These are phyloP conservation scores for Lodderomyces pseudojiufengensis DNA, from an alignment of 1,139 yeast genomes.

Conservation along the genomic window DNA sequence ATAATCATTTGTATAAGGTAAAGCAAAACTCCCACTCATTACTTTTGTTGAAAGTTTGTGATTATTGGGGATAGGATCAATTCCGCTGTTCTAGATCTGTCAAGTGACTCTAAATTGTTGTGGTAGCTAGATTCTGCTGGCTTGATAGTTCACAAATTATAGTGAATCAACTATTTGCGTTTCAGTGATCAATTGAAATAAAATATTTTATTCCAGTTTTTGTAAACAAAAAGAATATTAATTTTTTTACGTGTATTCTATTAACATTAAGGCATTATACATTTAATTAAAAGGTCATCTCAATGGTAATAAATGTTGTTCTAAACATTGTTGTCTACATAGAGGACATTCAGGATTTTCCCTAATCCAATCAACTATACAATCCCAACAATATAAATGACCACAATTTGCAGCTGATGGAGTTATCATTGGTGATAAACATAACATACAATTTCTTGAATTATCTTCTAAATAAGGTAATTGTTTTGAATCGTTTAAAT, in stretches of 20 bases:
- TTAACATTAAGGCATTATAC: not conserved
- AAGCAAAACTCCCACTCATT: conserved; percentile 9
- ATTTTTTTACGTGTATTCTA: too few species aligned
- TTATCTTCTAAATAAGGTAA: conserved; percentile 69
- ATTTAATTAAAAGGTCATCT: conserved; percentile 26
- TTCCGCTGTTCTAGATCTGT: too few species aligned
- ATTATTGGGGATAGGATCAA: too few species aligned
- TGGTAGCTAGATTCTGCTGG: too few species aligned
- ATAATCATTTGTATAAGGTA: conserved; percentile 15
- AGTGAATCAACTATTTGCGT: too few species aligned
- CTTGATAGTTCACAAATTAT: too few species aligned
- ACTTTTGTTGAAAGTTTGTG: conserved; percentile 1
- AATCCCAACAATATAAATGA: conserved; percentile 89
- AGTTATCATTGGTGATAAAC: conserved; percentile 72
- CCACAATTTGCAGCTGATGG: conserved; percentile 92
- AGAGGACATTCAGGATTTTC: conserved; percentile 90
- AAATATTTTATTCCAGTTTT: too few species aligned
- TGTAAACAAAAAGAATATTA: too few species aligned
- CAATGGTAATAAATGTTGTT: conserved; percentile 72
- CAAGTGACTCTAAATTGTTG: too few species aligned
- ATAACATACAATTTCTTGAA: conserved; percentile 78
- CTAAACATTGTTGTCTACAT: conserved; percentile 73
- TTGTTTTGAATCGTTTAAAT: conserved; percentile 51
- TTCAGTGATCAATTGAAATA: too few species aligned
- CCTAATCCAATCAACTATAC: conserved; percentile 85